Conservation (phyloP, 306 rosid genomes). For the Potentilla sterilis region DNA sequence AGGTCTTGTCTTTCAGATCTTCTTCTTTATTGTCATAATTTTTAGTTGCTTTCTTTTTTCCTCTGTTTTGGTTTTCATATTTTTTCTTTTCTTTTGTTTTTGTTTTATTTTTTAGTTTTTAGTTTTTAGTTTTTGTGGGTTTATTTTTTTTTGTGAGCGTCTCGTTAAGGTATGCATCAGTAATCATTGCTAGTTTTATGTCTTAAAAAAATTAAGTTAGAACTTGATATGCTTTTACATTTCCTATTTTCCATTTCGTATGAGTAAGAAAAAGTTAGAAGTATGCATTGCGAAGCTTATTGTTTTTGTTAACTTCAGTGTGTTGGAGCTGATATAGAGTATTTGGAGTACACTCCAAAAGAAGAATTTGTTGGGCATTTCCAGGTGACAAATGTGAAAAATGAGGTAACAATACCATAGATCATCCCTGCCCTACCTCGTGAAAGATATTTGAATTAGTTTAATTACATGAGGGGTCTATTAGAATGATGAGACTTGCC, state of each 20-base stretch:
- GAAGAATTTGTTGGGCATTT: slow-evolving; percentile 91
- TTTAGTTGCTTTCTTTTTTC: neutral
- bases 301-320: slow-evolving; percentile 58
- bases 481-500: slow-evolving; percentile 1
- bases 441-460: slow-evolving; percentile 13
- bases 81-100: neutral
- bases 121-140: too few species aligned
- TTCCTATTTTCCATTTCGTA: neutral
- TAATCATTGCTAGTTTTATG: neutral
- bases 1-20: neutral
- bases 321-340: slow-evolving; percentile 90
- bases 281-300: slow-evolving; percentile 9
- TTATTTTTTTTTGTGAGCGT: neutral
- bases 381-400: slow-evolving; percentile 82
- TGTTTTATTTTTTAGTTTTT: too few species aligned
- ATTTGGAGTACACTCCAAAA: slow-evolving; percentile 92
- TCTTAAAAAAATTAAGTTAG: neutral
- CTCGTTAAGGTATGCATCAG: neutral
- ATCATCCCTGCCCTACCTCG: neutral
- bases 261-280: neutral
- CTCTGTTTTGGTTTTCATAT: too few species aligned
- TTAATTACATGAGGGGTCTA: slow-evolving; percentile 15
- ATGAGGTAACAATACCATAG: slow-evolving; percentile 58
- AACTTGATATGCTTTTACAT: slow-evolving; percentile 1
- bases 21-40: neutral